phyloP scores from a whole-genome alignment of 331 rosid species.

The Acacia pycnantha region DNA sequence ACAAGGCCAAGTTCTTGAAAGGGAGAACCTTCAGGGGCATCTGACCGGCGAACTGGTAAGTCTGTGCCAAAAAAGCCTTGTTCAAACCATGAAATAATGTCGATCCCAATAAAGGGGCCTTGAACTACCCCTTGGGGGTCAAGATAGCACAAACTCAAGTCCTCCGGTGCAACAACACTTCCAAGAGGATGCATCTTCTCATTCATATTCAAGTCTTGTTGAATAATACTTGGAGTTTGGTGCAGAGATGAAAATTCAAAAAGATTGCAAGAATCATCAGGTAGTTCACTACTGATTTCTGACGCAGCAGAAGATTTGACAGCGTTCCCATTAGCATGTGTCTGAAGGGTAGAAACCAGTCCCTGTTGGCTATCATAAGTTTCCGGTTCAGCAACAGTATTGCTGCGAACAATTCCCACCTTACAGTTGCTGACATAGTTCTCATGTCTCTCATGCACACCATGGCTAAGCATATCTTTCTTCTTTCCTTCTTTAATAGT shows the following conservation, averaged over 20 bases:
- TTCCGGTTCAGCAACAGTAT: constrained; percentile 32
- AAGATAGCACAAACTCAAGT: constrained; percentile 66
- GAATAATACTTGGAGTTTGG: constrained; percentile 37
- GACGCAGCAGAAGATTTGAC: constrained; percentile 33
- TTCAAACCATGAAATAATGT: constrained; percentile 70
- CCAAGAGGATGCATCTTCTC: constrained; percentile 33
- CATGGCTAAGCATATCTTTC: constrained; percentile 22
- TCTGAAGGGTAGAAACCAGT: constrained; percentile 29
- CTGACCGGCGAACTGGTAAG: constrained; percentile 58
- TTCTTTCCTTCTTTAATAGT: constrained; percentile 37
- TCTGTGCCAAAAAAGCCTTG: constrained; percentile 67
- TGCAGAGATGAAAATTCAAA: constrained; percentile 42
- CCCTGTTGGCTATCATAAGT: constrained; percentile 33
- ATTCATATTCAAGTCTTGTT: constrained; percentile 36
- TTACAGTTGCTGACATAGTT: constrained; percentile 13
- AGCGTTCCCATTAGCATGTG: constrained; percentile 37
- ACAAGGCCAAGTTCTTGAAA: constrained; percentile 64
- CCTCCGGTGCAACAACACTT: constrained; percentile 48
- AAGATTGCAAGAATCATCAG: constrained; percentile 38
- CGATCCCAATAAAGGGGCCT: constrained; percentile 77
- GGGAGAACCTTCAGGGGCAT: constrained; percentile 59
- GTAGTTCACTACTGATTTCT: constrained; percentile 36
- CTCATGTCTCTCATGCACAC: constrained; percentile 31
- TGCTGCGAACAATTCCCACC: constrained; percentile 29
- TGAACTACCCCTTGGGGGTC: constrained; percentile 70